Evolutionary conservation across 2,329 filamentous ascomycete species (phyloP).

Genomic region (Xylariaceae sp.): DNA sequence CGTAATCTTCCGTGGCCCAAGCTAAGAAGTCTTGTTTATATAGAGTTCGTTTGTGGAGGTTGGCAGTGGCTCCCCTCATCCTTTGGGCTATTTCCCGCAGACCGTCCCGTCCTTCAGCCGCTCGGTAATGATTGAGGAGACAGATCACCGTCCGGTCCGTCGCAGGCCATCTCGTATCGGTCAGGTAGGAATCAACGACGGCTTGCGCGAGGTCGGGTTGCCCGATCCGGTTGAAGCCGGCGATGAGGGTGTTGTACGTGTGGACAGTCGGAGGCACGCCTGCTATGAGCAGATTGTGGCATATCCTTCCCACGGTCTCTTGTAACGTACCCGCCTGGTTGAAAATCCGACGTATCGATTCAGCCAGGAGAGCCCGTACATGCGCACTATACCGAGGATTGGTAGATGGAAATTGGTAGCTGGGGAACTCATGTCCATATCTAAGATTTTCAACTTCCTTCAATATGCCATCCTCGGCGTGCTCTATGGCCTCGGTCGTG

Average conservation of each 20-base stretch:
- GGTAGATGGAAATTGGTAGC: constrained; percentile 30
- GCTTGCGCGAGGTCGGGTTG: constrained; percentile 57
- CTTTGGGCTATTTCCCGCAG: constrained; percentile 54
- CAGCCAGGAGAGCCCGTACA: constrained; percentile 31
- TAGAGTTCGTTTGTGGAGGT: constrained; percentile 42
- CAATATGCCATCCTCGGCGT: constrained; percentile 11
- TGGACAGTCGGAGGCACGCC: constrained; percentile 66
- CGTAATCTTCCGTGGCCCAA: constrained; percentile 33
- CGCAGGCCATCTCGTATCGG: constrained; percentile 50
- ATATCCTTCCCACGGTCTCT: constrained; percentile 52
- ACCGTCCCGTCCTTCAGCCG: constrained; percentile 46
- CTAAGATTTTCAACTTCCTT: constrained; percentile 30
- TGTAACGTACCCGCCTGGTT: constrained; percentile 32
- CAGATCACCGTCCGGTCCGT: constrained; percentile 56
- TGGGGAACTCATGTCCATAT: constrained; percentile 29
- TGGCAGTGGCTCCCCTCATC: constrained; percentile 48
- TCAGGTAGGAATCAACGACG: constrained; percentile 59
- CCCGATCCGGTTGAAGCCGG: constrained; percentile 63
- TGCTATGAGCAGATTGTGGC: constrained; percentile 71
- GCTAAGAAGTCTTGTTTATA: constrained; percentile 31
- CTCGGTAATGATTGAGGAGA: constrained; percentile 57
- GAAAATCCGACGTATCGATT: constrained; percentile 39
- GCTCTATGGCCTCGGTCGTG: not conserved
- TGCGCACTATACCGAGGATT: constrained; percentile 20
- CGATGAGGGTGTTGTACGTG: constrained; percentile 74